Evolutionary conservation across 2,329 filamentous ascomycete genomes (phyloP).

Genomic region (Alternaria viburni): DNA sequence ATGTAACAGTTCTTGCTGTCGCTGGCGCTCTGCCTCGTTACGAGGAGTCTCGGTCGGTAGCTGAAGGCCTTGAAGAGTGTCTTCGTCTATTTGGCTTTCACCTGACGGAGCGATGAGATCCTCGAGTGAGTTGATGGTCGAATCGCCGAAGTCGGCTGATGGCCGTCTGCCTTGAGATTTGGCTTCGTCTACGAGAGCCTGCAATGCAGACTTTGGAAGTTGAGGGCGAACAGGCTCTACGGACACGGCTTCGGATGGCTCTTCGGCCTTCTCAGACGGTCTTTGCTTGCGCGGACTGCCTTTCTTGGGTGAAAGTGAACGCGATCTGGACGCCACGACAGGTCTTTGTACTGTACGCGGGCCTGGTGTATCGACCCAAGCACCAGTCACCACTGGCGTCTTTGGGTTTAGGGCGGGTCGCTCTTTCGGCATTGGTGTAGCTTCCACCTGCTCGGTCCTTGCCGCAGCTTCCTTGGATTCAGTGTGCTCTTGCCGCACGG

Average conservation of each 20-base stretch:
- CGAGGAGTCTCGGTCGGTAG: constrained; percentile 36
- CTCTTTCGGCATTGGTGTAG: constrained; percentile 37
- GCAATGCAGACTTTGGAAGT: constrained; percentile 46
- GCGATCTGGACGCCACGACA: constrained; percentile 13
- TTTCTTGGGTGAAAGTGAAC: constrained; percentile 25
- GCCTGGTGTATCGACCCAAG: constrained; percentile 56
- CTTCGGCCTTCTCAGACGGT: constrained; percentile 14
- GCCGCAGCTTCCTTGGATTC: constrained; percentile 3
- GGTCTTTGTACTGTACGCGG: constrained; percentile 30
- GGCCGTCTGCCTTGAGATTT: constrained; percentile 27
- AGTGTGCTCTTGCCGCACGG: constrained; percentile 9
- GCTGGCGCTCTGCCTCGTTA: constrained; percentile 51
- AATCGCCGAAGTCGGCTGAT: constrained; percentile 50
- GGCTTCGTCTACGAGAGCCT: constrained; percentile 51
- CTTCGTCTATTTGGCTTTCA: constrained; percentile 39
- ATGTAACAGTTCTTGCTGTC: constrained; percentile 50
- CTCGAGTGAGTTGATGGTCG: constrained; percentile 56
- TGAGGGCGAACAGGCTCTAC: constrained; percentile 23
- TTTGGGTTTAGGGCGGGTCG: constrained; percentile 38
- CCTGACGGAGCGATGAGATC: constrained; percentile 47
- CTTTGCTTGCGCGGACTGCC: constrained; percentile 20
- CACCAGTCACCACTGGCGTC: constrained; percentile 56
- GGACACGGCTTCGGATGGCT: background rate
- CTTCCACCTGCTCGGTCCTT: constrained; percentile 22
- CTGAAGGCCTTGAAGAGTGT: constrained; percentile 40